Evolutionary conservation across 2,329 filamentous ascomycete genomes (phyloP).

Genomic region (Neonectria neomacrospora): DNA sequence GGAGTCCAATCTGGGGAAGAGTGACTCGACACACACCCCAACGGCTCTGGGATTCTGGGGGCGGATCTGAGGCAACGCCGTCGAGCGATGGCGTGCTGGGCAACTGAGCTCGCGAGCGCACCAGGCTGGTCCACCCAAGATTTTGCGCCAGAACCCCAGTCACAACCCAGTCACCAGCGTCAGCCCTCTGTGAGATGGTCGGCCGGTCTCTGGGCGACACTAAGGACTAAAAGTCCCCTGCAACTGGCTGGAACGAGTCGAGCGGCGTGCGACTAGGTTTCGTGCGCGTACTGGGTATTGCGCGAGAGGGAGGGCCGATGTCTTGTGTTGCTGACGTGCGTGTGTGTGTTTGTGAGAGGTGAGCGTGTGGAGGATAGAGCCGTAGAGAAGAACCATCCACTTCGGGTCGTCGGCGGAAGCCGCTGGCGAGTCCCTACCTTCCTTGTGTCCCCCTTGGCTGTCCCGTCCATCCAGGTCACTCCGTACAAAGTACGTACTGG

Average conservation of each 20-base stretch:
- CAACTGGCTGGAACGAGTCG: slow-evolving; percentile 1
- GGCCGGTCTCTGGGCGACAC: slow-evolving; percentile 24
- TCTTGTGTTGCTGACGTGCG: slow-evolving; percentile 23
- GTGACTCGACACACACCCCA: slow-evolving; percentile 26
- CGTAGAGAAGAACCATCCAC: slow-evolving; percentile 7
- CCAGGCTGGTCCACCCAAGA: slow-evolving; percentile 36
- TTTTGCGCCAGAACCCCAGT: slow-evolving; percentile 37
- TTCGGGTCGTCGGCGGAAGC: slow-evolving; percentile 43
- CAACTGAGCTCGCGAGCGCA: slow-evolving; percentile 30
- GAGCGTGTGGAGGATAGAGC: slow-evolving; percentile 19
- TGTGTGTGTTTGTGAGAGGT: slow-evolving; percentile 19
- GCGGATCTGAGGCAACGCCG: slow-evolving; percentile 42
- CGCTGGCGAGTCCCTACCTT: slow-evolving; percentile 8
- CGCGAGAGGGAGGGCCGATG: slow-evolving; percentile 13
- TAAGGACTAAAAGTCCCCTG: slow-evolving; percentile 17
- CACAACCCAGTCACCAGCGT: slow-evolving; percentile 29
- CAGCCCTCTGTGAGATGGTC: slow-evolving; percentile 29
- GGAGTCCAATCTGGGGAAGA: slow-evolving; percentile 38
- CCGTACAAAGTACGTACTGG: slow-evolving; percentile 1
- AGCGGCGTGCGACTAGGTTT: slow-evolving; percentile 1
- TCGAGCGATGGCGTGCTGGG: slow-evolving; percentile 45
- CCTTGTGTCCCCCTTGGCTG: slow-evolving; percentile 17
- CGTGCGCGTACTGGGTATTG: neutral
- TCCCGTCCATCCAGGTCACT: too few species aligned
- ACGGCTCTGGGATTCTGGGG: slow-evolving; percentile 5